Conservation (phyloP, 805 yeast genomes). For the Pichia occidentalis region DNA sequence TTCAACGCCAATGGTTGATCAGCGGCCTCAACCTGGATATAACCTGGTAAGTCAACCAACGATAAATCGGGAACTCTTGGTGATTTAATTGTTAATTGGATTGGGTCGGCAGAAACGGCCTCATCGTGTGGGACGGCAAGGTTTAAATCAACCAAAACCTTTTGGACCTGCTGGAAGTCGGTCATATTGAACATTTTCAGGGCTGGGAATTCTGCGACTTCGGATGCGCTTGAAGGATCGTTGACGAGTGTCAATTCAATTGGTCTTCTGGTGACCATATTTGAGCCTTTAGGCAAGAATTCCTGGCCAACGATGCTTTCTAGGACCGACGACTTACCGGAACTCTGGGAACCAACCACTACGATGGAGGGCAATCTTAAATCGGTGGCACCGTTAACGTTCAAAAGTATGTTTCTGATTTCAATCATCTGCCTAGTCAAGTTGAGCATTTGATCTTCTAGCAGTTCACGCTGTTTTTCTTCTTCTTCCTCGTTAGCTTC, state of each 20-base stretch:
- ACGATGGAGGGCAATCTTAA: conserved; percentile 89
- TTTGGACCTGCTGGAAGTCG: conserved; percentile 84
- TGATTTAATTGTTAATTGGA: conserved; percentile 83
- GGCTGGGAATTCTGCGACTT: conserved; percentile 90
- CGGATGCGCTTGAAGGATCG: conserved; percentile 71
- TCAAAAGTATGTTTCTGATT: conserved; percentile 70
- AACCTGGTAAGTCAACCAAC: conserved; percentile 93
- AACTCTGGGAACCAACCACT: conserved; percentile 94
- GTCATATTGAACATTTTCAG: conserved; percentile 74
- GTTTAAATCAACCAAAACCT: conserved; percentile 78
- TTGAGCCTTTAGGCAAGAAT: conserved; percentile 92
- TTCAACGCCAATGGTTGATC: conserved; percentile 89
- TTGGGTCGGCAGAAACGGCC: conserved; percentile 89
- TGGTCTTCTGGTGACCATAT: conserved; percentile 98
- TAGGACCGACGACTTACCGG: conserved; percentile 94
- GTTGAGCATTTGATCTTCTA: conserved; percentile 78
- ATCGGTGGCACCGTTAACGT: conserved; percentile 66
- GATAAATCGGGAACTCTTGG: conserved; percentile 90
- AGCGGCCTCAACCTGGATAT: conserved; percentile 93
- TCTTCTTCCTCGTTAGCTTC: conserved; percentile 40
- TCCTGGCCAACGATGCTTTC: conserved; percentile 98
- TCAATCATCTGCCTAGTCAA: conserved; percentile 96
- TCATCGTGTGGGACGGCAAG: conserved; percentile 85
- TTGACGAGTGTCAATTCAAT: conserved; percentile 90
- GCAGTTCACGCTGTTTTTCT: conserved; percentile 41